Conservation (phyloP, 2,329 filamentous ascomycete species). For the Zymoseptoria pseudotritici region DNA sequence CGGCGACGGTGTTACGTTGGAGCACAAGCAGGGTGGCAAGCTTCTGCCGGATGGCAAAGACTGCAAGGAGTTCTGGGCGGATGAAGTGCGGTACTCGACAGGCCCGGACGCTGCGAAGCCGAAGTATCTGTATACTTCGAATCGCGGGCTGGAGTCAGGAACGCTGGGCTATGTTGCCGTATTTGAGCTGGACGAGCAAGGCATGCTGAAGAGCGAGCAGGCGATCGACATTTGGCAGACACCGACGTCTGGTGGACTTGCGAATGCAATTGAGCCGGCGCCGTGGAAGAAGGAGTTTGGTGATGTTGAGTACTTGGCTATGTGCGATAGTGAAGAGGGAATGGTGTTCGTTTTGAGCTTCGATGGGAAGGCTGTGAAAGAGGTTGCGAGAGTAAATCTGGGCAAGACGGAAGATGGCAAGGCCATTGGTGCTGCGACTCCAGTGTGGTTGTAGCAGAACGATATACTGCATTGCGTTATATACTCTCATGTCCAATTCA, state of each 20-base stretch:
- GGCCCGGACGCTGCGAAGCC: slow-evolving; percentile 21
- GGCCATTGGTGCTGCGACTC: slow-evolving; percentile 26
- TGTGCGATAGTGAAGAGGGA: slow-evolving; percentile 31
- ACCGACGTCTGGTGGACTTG: slow-evolving; percentile 29
- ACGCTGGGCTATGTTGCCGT: slow-evolving; percentile 30
- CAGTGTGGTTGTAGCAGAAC: slow-evolving; percentile 26
- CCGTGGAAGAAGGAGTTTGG: slow-evolving; percentile 18
- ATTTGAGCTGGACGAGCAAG: slow-evolving; percentile 21
- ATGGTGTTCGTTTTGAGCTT: slow-evolving; percentile 28
- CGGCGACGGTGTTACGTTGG: slow-evolving; percentile 22
- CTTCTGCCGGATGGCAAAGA: slow-evolving; percentile 29
- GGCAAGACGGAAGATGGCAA: slow-evolving; percentile 26
- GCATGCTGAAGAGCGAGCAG: slow-evolving; percentile 19
- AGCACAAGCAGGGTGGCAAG: slow-evolving; percentile 23
- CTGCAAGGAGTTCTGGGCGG: slow-evolving; percentile 29
- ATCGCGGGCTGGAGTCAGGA: slow-evolving; percentile 25
- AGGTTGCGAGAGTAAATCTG: slow-evolving; percentile 24
- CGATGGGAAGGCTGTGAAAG: slow-evolving; percentile 25
- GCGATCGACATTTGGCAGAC: slow-evolving; percentile 29
- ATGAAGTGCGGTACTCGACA: slow-evolving; percentile 29
- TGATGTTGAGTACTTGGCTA: slow-evolving; percentile 25
- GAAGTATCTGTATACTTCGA: slow-evolving; percentile 29
- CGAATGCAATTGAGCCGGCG: slow-evolving; percentile 30
- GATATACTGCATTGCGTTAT: no score
- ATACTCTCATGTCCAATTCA: no score